Conservation (phyloP, 805 yeast species). For the Cyberlindnera americana region DNA sequence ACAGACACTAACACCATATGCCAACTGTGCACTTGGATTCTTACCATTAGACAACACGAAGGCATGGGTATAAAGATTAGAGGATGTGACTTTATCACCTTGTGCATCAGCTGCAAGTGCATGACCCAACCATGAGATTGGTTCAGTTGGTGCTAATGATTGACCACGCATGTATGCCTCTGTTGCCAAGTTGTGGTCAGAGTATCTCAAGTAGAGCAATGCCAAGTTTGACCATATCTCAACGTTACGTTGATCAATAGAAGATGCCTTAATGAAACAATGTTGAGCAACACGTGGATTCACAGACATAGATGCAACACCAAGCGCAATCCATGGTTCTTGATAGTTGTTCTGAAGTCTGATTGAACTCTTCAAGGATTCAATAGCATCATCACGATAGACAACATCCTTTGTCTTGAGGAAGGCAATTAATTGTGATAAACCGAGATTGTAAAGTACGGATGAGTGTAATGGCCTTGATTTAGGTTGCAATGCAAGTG, state of each 20-base stretch:
- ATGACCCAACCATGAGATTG: conserved; percentile 81
- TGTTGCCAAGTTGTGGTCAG: conserved; percentile 69
- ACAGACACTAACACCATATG: conserved; percentile 63
- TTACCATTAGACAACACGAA: conserved; percentile 72
- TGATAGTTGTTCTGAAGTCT: conserved; percentile 66
- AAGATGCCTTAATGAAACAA: conserved; percentile 79
- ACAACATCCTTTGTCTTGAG: conserved; percentile 26
- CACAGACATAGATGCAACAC: conserved; percentile 61
- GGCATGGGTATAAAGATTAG: conserved; percentile 70
- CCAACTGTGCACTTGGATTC: conserved; percentile 62
- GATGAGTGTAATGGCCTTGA: conserved; percentile 53
- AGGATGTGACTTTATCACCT: conserved; percentile 50
- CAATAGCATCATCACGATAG: conserved; percentile 51
- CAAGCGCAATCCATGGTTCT: conserved; percentile 79
- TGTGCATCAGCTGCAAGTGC: conserved; percentile 57
- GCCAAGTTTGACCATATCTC: conserved; percentile 81
- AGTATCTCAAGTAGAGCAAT: conserved; percentile 61
- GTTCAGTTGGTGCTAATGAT: conserved; percentile 72
- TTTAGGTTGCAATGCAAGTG: conserved; percentile 35
- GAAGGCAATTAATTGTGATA: conserved; percentile 52
- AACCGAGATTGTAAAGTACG: conserved; percentile 66
- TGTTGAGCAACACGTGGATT: conserved; percentile 84
- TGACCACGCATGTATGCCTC: conserved; percentile 73
- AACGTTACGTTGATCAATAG: conserved; percentile 65
- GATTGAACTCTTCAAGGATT: conserved; percentile 61